Evolutionary conservation across 2,329 filamentous ascomycete genomes (phyloP).

Genomic region (Aspergillus sp.): DNA sequence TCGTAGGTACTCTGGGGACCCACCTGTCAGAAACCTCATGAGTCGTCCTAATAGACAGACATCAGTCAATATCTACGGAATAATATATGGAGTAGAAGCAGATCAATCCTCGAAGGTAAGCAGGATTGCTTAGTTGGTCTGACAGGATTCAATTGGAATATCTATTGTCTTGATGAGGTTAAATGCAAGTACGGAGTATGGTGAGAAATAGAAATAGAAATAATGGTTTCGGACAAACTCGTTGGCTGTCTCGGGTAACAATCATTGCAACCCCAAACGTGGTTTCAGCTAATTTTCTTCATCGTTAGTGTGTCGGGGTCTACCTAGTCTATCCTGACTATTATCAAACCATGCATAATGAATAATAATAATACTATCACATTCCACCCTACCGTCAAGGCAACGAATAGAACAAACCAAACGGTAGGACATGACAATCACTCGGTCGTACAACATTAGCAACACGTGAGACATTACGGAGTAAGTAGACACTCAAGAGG

Average conservation of each 20-base stretch:
- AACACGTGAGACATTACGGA: too few relatives aligned
- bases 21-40: neutral
- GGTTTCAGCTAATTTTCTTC: constrained; percentile 11
- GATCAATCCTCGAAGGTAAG: neutral
- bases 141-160: neutral
- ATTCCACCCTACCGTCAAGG: too few relatives aligned
- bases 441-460: too few relatives aligned
- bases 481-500: neutral
- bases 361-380: too few relatives aligned
- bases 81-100: neutral
- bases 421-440: too few relatives aligned
- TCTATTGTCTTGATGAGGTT: too few relatives aligned
- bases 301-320: neutral
- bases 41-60: neutral
- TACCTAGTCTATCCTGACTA: neutral
- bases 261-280: constrained; percentile 1
- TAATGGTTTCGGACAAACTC: neutral
- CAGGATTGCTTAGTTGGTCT: neutral
- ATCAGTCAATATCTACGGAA: too few relatives aligned
- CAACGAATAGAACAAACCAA: too few relatives aligned
- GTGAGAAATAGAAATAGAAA: neutral
- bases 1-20: neutral
- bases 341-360: too few relatives aligned
- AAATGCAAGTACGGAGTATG: too few relatives aligned
- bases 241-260: neutral